phyloP scores from a whole-genome alignment of 2,329 filamentous ascomycete species.

The Berkeleyomyces rouxiae region DNA sequence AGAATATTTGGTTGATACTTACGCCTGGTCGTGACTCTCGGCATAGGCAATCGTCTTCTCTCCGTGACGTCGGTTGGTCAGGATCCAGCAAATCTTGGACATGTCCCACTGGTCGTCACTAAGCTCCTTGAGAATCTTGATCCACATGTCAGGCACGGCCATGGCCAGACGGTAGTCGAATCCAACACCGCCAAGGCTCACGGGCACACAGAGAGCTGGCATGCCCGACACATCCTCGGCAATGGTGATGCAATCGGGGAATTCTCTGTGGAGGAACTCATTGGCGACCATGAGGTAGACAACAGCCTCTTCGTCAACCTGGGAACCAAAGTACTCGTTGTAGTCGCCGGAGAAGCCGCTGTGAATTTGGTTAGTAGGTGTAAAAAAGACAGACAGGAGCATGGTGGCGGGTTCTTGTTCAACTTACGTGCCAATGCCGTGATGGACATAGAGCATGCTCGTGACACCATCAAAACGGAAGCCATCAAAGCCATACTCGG shows the following conservation, averaged over 20 bases:
- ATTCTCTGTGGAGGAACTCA: slow-evolving; percentile 82
- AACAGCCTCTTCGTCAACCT: slow-evolving; percentile 83
- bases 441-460: slow-evolving; percentile 92
- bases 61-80: slow-evolving; percentile 84
- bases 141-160: slow-evolving; percentile 97
- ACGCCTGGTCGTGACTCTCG: slow-evolving; percentile 96
- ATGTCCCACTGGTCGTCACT: slow-evolving; percentile 88
- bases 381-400: not conserved
- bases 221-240: slow-evolving; percentile 97
- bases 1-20: slow-evolving; percentile 25
- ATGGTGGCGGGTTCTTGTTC: not conserved
- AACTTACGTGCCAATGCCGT: slow-evolving; percentile 86
- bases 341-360: slow-evolving; percentile 95
- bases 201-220: slow-evolving; percentile 81
- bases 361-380: slow-evolving; percentile 16
- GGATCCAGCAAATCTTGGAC: slow-evolving; percentile 62
- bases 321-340: slow-evolving; percentile 87
- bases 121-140: slow-evolving; percentile 93
- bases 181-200: slow-evolving; percentile 76
- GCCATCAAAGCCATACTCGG: slow-evolving; percentile 90
- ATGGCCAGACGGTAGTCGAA: slow-evolving; percentile 97
- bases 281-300: slow-evolving; percentile 95
- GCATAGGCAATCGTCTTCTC: slow-evolving; percentile 98
- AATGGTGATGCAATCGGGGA: slow-evolving; percentile 75
- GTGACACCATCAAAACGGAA: slow-evolving; percentile 98